Conservation (phyloP, 2,329 filamentous ascomycete genomes). For the Claviceps purpurea region DNA sequence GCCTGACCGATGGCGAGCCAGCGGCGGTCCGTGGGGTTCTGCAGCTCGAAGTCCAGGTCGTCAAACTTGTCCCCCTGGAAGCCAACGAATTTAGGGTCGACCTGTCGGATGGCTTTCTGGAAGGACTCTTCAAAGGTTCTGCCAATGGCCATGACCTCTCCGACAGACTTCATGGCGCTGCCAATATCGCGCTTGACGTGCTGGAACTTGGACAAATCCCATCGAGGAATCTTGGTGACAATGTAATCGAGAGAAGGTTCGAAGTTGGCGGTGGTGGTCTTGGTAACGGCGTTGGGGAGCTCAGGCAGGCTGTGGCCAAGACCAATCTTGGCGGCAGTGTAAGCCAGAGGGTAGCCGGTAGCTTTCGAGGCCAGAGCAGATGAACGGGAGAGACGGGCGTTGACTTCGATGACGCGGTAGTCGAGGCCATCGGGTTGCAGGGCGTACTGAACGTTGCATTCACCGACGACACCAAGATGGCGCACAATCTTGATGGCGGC, state of each 20-base stretch:
- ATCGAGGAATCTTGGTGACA: conserved; percentile 95
- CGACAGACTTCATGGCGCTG: conserved; percentile 97
- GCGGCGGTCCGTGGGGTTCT: conserved; percentile 88
- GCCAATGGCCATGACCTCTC: conserved; percentile 98
- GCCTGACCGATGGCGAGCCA: conserved; percentile 97
- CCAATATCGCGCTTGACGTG: conserved; percentile 96
- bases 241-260: conserved; percentile 96
- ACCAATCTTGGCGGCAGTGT: conserved; percentile 96
- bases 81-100: conserved; percentile 81
- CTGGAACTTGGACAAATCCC: conserved; percentile 98
- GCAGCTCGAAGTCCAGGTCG: conserved; percentile 75
- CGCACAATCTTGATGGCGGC: conserved; percentile 97
- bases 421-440: conserved; percentile 93
- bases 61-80: conserved; percentile 95
- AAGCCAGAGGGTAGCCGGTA: conserved; percentile 91
- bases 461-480: conserved; percentile 90
- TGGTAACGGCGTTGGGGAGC: conserved; percentile 93
- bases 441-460: conserved; percentile 98
- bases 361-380: conserved; percentile 96
- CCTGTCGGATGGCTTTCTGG: conserved; percentile 96
- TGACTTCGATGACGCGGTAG: conserved; percentile 98
- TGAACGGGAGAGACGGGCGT: conserved; percentile 93
- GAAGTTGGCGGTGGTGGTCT: conserved; percentile 97
- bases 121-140: conserved; percentile 98
- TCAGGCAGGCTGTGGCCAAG: conserved; percentile 91